Evolutionary conservation across 495 filamentous ascomycete species (phyloP).

Genomic region (Aspergillus hancockii): DNA sequence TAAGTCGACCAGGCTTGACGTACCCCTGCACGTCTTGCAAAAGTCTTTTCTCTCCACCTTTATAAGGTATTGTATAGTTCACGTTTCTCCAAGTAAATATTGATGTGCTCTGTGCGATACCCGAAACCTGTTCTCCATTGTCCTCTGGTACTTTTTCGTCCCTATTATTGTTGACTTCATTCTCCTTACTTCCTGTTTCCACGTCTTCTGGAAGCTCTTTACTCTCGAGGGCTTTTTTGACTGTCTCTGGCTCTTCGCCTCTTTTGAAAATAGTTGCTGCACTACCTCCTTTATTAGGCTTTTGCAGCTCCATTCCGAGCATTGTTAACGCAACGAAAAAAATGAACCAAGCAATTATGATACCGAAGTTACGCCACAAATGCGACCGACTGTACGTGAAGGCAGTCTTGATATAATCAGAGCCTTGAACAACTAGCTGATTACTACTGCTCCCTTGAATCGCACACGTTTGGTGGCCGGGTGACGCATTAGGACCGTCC

Average conservation of each 20-base stretch:
- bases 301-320: slow-evolving; percentile 67
- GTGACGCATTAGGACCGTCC: slow-evolving; percentile 56
- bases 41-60: slow-evolving; percentile 57
- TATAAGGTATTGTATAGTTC: slow-evolving; percentile 69
- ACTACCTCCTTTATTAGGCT: slow-evolving; percentile 70
- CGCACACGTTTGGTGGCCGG: slow-evolving; percentile 60
- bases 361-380: slow-evolving; percentile 64
- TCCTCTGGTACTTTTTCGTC: slow-evolving; percentile 27
- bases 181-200: slow-evolving; percentile 44
- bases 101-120: slow-evolving; percentile 58
- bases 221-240: slow-evolving; percentile 44
- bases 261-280: slow-evolving; percentile 69
- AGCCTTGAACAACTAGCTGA: slow-evolving; percentile 50
- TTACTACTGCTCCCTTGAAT: slow-evolving; percentile 57
- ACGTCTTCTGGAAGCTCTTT: slow-evolving; percentile 44
- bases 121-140: slow-evolving; percentile 30
- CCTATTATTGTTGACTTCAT: slow-evolving; percentile 22
- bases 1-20: slow-evolving; percentile 70
- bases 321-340: slow-evolving; percentile 57
- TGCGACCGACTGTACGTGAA: slow-evolving; percentile 58
- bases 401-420: slow-evolving; percentile 51
- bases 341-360: slow-evolving; percentile 57
- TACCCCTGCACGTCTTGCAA: slow-evolving; percentile 67
- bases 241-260: slow-evolving; percentile 56
- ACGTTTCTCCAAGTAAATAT: slow-evolving; percentile 81